Conservation (phyloP, 2,329 filamentous ascomycete genomes). For the Thermoascus crustaceus region DNA sequence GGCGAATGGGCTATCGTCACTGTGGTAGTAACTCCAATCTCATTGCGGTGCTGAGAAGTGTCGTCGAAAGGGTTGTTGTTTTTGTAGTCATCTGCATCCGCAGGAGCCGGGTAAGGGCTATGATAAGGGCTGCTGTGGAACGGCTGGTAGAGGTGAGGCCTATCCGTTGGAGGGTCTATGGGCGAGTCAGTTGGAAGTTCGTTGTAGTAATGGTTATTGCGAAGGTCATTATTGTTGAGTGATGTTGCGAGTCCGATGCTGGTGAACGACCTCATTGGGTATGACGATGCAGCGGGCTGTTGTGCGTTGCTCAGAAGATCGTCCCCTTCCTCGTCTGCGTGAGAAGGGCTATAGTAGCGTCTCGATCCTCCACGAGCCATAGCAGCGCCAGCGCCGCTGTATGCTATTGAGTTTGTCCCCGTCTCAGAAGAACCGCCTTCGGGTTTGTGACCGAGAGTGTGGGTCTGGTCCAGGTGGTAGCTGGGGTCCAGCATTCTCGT, state of each 20-base stretch:
- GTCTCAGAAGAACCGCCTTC: slow-evolving; percentile 8
- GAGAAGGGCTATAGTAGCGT: slow-evolving; percentile 16
- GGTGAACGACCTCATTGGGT: too few relatives aligned
- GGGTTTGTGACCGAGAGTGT: slow-evolving; percentile 22
- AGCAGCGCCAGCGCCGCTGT: slow-evolving; percentile 17
- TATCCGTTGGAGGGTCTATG: neutral
- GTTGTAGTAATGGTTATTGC: neutral
- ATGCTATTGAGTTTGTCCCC: slow-evolving; percentile 17
- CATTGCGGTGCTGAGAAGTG: too few relatives aligned
- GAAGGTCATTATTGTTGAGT: slow-evolving; percentile 14
- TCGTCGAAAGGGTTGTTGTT: too few relatives aligned
- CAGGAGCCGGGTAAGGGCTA: neutral
- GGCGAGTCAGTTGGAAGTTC: neutral
- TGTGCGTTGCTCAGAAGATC: slow-evolving; percentile 33
- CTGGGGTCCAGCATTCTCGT: slow-evolving; percentile 33
- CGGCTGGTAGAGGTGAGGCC: neutral
- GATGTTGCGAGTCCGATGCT: slow-evolving; percentile 10
- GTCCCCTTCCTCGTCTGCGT: slow-evolving; percentile 31
- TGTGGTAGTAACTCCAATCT: neutral
- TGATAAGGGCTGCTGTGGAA: slow-evolving; percentile 1
- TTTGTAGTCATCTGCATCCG: too few relatives aligned
- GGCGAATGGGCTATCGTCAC: too few relatives aligned
- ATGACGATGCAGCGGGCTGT: slow-evolving; percentile 24
- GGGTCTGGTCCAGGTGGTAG: slow-evolving; percentile 24
- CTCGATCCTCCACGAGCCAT: slow-evolving; percentile 14